phyloP scores from a whole-genome alignment of 2,329 filamentous ascomycete genomes.

The Nigrospora sphaerica region DNA sequence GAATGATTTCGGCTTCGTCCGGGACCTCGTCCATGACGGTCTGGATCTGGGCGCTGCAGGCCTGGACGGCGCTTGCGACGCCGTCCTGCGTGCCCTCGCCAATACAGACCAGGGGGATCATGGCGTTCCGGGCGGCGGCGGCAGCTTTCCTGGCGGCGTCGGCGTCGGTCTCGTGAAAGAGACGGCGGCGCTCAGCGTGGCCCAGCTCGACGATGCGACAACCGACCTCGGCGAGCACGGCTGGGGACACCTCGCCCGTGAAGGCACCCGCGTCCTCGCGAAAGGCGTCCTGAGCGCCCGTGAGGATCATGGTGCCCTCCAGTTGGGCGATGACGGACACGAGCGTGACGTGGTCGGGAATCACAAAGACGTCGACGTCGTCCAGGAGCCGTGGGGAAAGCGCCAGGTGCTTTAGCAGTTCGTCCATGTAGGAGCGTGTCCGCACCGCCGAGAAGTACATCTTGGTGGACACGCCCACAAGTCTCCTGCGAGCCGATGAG shows the following conservation, averaged over 20 bases:
- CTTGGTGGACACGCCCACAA: conserved; percentile 69
- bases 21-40: conserved; percentile 56
- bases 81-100: conserved; percentile 55
- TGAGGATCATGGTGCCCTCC: conserved; percentile 39
- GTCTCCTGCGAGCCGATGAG: conserved; percentile 19
- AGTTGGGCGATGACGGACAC: conserved; percentile 42
- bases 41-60: conserved; percentile 60
- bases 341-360: conserved; percentile 71
- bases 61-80: conserved; percentile 52
- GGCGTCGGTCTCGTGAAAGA: conserved; percentile 71
- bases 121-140: conserved; percentile 59
- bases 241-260: conserved; percentile 71
- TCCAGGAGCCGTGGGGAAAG: conserved; percentile 14
- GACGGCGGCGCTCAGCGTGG: conserved; percentile 67
- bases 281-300: conserved; percentile 73
- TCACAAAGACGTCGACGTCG: conserved; percentile 52
- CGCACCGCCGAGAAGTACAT: conserved; percentile 69
- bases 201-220: conserved; percentile 70
- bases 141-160: conserved; percentile 61
- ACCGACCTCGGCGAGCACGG: conserved; percentile 59
- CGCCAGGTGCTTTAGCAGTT: conserved; percentile 38
- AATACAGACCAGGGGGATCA: conserved; percentile 74
- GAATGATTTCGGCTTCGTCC: conserved; percentile 58
- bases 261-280: conserved; percentile 64
- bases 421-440: conserved; percentile 49